phyloP scores from a whole-genome alignment of 176 grass and related monocot genomes.

The Cenchrus fungigraminus region DNA sequence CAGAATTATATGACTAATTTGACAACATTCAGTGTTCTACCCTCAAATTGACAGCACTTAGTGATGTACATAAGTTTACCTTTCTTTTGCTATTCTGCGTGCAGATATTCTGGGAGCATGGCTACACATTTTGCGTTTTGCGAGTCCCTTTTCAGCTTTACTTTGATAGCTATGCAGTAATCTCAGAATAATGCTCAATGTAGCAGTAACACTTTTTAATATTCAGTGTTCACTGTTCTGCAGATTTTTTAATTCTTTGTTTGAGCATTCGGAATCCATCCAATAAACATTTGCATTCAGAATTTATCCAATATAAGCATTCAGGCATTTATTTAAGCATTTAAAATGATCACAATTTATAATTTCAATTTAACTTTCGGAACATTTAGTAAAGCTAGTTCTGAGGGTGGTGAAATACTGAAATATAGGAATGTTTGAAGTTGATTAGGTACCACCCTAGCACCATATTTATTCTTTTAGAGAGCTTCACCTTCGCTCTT shows the following conservation, averaged over 20 bases:
- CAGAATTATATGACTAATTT: background rate
- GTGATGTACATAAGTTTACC: background rate
- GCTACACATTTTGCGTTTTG: constrained; percentile 6
- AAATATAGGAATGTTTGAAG: background rate
- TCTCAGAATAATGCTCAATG: background rate
- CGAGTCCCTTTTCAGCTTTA: background rate
- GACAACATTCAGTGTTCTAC: background rate
- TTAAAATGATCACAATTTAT: background rate
- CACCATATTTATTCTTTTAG: background rate
- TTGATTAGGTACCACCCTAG: background rate
- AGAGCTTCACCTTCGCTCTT: background rate
- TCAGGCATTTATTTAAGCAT: background rate
- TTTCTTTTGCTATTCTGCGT: background rate
- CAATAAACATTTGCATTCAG: background rate
- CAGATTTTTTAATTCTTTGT: background rate
- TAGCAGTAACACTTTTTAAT: background rate
- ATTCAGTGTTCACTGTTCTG: background rate
- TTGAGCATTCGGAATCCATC: background rate
- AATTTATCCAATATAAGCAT: background rate
- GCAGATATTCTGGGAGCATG: background rate
- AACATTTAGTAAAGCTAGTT: background rate
- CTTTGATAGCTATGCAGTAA: background rate
- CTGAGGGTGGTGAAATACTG: no score
- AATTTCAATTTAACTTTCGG: background rate
- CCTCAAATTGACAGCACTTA: background rate